Base-by-base conservation (phyloP, 495 filamentous ascomycete species). In the Aspergillus indologenus region DNA sequence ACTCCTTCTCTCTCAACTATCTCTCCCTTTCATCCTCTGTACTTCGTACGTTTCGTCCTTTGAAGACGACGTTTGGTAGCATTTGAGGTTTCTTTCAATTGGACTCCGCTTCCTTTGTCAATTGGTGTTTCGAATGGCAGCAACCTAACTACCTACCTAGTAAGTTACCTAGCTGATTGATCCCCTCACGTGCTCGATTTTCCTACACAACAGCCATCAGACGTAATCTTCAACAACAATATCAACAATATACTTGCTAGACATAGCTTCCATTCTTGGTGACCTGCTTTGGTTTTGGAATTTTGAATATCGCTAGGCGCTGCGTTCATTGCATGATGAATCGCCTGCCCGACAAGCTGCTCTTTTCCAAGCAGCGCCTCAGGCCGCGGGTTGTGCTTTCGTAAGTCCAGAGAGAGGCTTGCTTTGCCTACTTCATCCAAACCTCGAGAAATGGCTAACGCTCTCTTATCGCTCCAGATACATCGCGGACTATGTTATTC, bases 401-500 rank as follows among this genome's bases (percentile, higher is more conserved):
- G 81, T 83, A 64, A 53, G 80, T 73, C n/a, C 26, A 4, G 26
- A 29, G 9, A 4, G 26, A 29, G 9, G 26, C 26, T 29, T 34
- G 29, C 17, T 19, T 24, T 44, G 20, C 45, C 20, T 44, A 45
- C 1, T 5, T 19, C 0, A 20, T 17, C 23, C 34, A 17, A 45
- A 51, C 5, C 19, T 14, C 29, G 24, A 15, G 15, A 12, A 18
- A 5, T 58, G 19, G 29, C 61, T 62, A 34, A 62, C 7, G 44
- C 23, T 29, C 22, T 1, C 45, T n/a, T 17, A 17, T 7, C 40
- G 26, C 2, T 50, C 18, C 59, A 87, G 84, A 65, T 89, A 89
- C 65, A 81, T 87, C 49, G 69, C 86, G 52, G 86, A 88, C 76
- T 89, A 88, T 79, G 75, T 85, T 43, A 83, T 88, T 53, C 79